Percentiles rank a stretch among this genome's conserved stretches.
phyloP scores from a whole-genome alignment of 2,329 filamentous ascomycete genomes.

The Harringtonia aguacate region DNA sequence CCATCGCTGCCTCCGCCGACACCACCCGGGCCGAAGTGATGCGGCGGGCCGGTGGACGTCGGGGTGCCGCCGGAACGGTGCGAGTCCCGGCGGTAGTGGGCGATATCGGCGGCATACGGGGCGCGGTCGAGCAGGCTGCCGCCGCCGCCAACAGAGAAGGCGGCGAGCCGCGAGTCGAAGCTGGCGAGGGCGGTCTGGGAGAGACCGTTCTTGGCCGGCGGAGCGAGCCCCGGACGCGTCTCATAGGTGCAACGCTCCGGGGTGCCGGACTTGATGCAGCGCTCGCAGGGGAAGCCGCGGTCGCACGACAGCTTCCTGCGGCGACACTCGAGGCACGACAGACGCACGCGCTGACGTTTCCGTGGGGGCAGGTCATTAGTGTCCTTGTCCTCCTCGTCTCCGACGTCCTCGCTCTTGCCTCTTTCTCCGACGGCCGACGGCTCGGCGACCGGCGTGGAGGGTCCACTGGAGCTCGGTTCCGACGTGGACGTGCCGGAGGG shows the following conservation, averaged over 20 bases:
- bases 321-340: slow-evolving; percentile 51
- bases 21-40: slow-evolving; percentile 8
- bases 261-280: slow-evolving; percentile 51
- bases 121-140: slow-evolving; percentile 4
- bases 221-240: slow-evolving; percentile 30
- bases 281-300: slow-evolving; percentile 49
- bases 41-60: not conserved
- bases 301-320: slow-evolving; percentile 52
- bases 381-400: slow-evolving; percentile 1
- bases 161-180: slow-evolving; percentile 30
- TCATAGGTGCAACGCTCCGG: slow-evolving; percentile 50
- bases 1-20: slow-evolving; percentile 27
- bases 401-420: slow-evolving; percentile 5
- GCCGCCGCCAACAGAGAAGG: slow-evolving; percentile 24
- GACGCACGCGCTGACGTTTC: slow-evolving; percentile 48
- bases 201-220: slow-evolving; percentile 34
- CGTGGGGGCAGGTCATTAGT: slow-evolving; percentile 22
- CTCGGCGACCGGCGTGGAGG: slow-evolving; percentile 7
- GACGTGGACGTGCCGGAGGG: not conserved
- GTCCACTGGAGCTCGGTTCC: slow-evolving; percentile 6
- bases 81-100: slow-evolving; percentile 24
- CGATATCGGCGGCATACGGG: slow-evolving; percentile 18
- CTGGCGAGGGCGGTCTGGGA: slow-evolving; percentile 29
- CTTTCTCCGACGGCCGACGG: not conserved
- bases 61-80: slow-evolving; percentile 8